A percentile compares a stretch with the other conserved stretches of the same genome.
Conservation (phyloP, 106 monocot genomes). For the Agapanthus africanus region DNA sequence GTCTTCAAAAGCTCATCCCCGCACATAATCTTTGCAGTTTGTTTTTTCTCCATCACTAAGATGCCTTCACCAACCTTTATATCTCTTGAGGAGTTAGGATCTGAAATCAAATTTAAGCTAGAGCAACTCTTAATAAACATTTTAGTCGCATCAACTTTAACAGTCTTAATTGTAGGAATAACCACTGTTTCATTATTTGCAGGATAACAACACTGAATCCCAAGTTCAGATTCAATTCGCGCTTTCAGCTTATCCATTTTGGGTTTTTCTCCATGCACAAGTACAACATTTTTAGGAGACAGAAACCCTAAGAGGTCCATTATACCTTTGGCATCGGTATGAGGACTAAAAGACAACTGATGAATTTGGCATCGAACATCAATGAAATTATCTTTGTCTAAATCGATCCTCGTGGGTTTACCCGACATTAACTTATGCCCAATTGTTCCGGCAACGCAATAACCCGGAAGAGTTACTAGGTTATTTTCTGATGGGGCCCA, state of each 20-base stretch:
- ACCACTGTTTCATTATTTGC: slow-evolving; percentile 73
- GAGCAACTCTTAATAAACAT: slow-evolving; percentile 38
- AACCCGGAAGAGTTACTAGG: slow-evolving; percentile 90
- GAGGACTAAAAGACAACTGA: slow-evolving; percentile 94
- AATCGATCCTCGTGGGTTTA: slow-evolving; percentile 80
- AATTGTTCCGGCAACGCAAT: slow-evolving; percentile 90
- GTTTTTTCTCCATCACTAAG: slow-evolving; percentile 68
- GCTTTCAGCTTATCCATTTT: slow-evolving; percentile 75
- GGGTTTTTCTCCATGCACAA: slow-evolving; percentile 96
- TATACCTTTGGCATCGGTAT: slow-evolving; percentile 96
- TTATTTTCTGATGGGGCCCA: slow-evolving; percentile 96
- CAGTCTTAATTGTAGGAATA: slow-evolving; percentile 36
- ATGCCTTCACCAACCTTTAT: slow-evolving; percentile 53
- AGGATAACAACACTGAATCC: slow-evolving; percentile 66
- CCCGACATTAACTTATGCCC: slow-evolving; percentile 98
- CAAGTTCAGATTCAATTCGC: slow-evolving; percentile 73
- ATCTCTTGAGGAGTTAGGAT: slow-evolving; percentile 4
- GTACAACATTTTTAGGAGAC: slow-evolving; percentile 75
- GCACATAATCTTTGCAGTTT: slow-evolving; percentile 47
- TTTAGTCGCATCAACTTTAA: slow-evolving; percentile 51
- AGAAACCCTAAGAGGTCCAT: slow-evolving; percentile 90
- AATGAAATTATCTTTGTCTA: slow-evolving; percentile 74
- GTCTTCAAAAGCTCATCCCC: slow-evolving; percentile 44
- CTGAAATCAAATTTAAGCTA: slow-evolving; percentile 3
- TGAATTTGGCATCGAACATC: slow-evolving; percentile 84